phyloP scores from a whole-genome alignment of 805 yeast genomes.

The Cyberlindnera saturnus region DNA sequence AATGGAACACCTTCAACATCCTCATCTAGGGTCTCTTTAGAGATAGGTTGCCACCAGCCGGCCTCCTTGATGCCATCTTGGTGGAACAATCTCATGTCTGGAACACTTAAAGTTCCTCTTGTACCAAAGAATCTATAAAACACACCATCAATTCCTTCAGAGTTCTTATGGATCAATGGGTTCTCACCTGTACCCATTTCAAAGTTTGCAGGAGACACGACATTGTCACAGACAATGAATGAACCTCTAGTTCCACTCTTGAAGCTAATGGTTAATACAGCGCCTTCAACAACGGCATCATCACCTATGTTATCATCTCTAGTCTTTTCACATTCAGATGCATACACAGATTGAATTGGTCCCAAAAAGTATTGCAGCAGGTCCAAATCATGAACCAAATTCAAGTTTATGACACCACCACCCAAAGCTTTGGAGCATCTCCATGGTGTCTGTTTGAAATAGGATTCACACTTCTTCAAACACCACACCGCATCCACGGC shows the following conservation, averaged over 20 bases:
- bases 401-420: conserved; percentile 15
- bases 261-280: conserved; percentile 10
- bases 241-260: conserved; percentile 12
- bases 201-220: conserved; percentile 15
- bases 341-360: conserved; percentile 12
- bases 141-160: conserved; percentile 8
- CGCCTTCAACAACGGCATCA: conserved; percentile 17
- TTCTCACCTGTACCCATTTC: conserved; percentile 21
- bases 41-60: conserved; percentile 17
- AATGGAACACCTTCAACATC: conserved; percentile 13
- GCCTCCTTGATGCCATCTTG: conserved; percentile 8
- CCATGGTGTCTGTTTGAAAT: conserved; percentile 15
- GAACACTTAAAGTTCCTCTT: conserved; percentile 11
- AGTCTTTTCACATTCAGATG: conserved; percentile 10
- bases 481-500: conserved; percentile 18
- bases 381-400: conserved; percentile 17
- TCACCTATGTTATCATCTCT: conserved; percentile 5
- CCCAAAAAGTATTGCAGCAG: conserved; percentile 14
- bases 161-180: conserved; percentile 12
- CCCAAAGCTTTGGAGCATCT: conserved; percentile 10
- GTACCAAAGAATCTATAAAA: conserved; percentile 17
- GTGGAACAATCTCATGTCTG: conserved; percentile 12
- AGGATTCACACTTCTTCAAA: conserved; percentile 13
- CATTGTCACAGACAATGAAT: conserved; percentile 15
- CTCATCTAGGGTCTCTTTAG: conserved; percentile 6